Base-by-base conservation (phyloP, 176 grass and related monocot species). In the Musa acuminata region DNA sequence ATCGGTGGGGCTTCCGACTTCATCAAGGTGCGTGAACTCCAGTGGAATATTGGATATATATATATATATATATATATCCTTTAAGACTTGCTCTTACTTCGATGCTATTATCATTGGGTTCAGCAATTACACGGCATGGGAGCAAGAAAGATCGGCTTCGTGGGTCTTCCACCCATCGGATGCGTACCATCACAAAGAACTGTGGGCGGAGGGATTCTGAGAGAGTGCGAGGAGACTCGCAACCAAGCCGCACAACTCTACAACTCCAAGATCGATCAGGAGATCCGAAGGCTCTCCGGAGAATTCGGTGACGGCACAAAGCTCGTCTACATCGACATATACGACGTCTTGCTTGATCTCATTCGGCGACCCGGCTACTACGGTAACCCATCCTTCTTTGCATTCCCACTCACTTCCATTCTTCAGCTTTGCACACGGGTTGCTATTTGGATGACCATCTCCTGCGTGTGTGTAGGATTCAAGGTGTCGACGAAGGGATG, bases 131-230 rank as follows among this genome's bases (percentile, higher is more conserved):
- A 69, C 62, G 75, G 21, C 54, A 67, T 74, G n/a, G 70, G 53
- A 62, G 49, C 55, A 2, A 29, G 51, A 54, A 81, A 50, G 52
- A 75, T 96, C 13, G 88, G 78, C 35, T 87, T 89, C 25, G 87
- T 87, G 2, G 85, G 92, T 0, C 64, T 92, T 24, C 92, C 92
- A 1, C 92, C 92, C 1, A 82, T 96, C 13, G 92, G 92, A 1
- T 96, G 92, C 13, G 83, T 96, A 11, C 92, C 92, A 3, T 87
- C 89, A 16, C 87, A 92, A 29, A 75, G 92, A 52, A 96, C 92
- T 0, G 75, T 90, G 0, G 87, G 74, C 1, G 92, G 92, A 5
- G 92, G 92, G 0, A 20, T 50, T 2, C 8, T 6, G 9, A 84
- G 89, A 12, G 13, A 6, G 0, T 96, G 92, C 16, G 92, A 84